Conservation (phyloP, 2,329 filamentous ascomycete genomes). For the Penicillium sclerotiorum region DNA sequence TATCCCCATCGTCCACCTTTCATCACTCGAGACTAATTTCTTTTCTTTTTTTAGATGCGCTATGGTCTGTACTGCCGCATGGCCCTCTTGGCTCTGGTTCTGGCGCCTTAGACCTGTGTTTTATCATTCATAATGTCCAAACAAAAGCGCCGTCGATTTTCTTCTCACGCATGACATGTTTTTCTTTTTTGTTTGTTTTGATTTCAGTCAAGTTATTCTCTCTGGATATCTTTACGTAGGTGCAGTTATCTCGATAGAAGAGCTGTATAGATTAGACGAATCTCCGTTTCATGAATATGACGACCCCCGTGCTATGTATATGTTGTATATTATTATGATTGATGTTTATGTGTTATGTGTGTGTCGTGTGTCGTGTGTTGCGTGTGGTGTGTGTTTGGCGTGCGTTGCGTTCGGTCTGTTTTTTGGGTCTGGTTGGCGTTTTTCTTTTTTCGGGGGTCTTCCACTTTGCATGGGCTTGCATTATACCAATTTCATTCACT, state of each 20-base stretch:
- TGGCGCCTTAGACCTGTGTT: conserved; percentile 57
- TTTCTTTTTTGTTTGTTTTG: conserved; percentile 26
- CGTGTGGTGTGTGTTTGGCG: conserved; percentile 20
- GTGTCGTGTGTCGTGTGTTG: conserved; percentile 25
- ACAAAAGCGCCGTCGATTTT: conserved; percentile 24
- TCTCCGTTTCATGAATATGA: conserved; percentile 37
- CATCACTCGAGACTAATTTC: conserved; percentile 47
- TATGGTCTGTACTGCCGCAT: conserved; percentile 98
- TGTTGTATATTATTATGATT: conserved; percentile 27
- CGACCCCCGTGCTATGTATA: conserved; percentile 34
- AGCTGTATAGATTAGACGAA: conserved; percentile 42
- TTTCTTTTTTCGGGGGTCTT: conserved; percentile 1
- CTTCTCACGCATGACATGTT: conserved; percentile 25
- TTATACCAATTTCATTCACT: conserved; percentile 11
- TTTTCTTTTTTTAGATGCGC: conserved; percentile 69
- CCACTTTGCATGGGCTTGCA: not conserved
- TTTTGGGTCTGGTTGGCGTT: conserved; percentile 4
- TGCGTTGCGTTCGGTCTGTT: conserved; percentile 16
- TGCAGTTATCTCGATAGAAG: conserved; percentile 30
- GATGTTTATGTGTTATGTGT: conserved; percentile 30
- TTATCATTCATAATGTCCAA: conserved; percentile 19
- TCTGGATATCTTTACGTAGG: conserved; percentile 34
- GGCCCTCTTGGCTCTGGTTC: conserved; percentile 91
- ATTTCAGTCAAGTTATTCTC: conserved; percentile 38
- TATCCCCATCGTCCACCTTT: conserved; percentile 1